phyloP scores from a whole-genome alignment of 2,329 filamentous ascomycete genomes.

The Canariomyces notabilis region DNA sequence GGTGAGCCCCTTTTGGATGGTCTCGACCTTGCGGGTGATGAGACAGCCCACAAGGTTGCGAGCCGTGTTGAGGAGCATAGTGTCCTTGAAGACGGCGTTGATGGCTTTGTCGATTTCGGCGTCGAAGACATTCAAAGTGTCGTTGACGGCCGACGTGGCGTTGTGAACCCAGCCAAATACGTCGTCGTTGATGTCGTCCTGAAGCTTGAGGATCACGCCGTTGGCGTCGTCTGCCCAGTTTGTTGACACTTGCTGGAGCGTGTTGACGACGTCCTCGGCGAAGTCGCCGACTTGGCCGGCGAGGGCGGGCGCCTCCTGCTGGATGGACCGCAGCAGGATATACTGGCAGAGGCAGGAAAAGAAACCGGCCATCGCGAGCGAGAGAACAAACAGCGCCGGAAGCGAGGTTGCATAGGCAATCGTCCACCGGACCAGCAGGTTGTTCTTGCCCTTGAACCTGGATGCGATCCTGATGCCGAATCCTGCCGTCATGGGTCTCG shows the following conservation, averaged over 20 bases:
- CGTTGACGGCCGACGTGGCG: conserved; percentile 75
- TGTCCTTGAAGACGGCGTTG: conserved; percentile 74
- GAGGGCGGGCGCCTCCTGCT: conserved; percentile 71
- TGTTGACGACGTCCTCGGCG: conserved; percentile 69
- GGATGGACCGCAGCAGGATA: conserved; percentile 66
- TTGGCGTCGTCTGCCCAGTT: conserved; percentile 77
- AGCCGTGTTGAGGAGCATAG: conserved; percentile 72
- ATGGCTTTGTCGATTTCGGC: conserved; percentile 70
- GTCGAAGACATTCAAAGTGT: conserved; percentile 79
- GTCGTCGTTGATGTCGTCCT: conserved; percentile 71
- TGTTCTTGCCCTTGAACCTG: conserved; percentile 58
- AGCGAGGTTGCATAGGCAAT: conserved; percentile 83
- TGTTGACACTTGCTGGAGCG: conserved; percentile 66
- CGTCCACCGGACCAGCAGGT: conserved; percentile 74
- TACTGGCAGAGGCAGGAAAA: conserved; percentile 80
- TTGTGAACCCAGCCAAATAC: conserved; percentile 84
- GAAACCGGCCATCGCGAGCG: conserved; percentile 74
- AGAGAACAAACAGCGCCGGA: conserved; percentile 79
- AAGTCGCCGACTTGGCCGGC: conserved; percentile 72
- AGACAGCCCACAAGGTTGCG: conserved; percentile 78
- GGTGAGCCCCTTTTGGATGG: conserved; percentile 81
- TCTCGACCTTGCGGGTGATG: conserved; percentile 79
- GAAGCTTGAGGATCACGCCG: conserved; percentile 51
- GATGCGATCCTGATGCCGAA: conserved; percentile 66
- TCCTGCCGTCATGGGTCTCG: conserved; percentile 69